These are phyloP conservation scores for Solanum hybrid DNA, from an alignment of 305 asterid genomes.

Conservation along the genomic window DNA sequence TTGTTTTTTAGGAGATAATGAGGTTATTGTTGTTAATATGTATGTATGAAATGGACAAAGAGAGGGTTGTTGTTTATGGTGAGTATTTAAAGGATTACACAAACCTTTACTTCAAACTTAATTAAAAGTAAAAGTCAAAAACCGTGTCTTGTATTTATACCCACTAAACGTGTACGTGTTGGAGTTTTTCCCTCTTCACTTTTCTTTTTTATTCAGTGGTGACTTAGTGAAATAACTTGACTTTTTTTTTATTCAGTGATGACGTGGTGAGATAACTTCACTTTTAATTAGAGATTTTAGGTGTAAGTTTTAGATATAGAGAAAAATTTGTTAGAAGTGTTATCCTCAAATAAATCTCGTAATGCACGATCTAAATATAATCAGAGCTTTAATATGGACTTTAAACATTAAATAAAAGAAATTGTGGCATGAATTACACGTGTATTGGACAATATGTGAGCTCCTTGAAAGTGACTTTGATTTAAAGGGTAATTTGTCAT, in stretches of 20 bases:
- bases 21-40: not conserved
- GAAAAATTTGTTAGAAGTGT: rapidly evolving
- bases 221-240: no score
- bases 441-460: not conserved
- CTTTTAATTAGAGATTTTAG: no score
- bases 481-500: not conserved
- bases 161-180: not conserved
- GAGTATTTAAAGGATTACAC: not conserved
- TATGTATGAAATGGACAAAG: not conserved
- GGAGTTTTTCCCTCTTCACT: not conserved
- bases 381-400: no score
- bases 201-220: not conserved
- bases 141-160: not conserved
- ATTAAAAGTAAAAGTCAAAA: not conserved
- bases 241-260: not conserved
- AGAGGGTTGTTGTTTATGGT: not conserved
- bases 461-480: not conserved
- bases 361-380: no score
- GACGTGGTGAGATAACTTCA: no score
- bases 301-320: rapidly evolving
- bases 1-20: not conserved
- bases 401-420: no score
- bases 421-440: not conserved
- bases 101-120: not conserved
- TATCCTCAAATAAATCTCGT: no score